Conservation (phyloP, 2,329 filamentous ascomycete genomes). For the Trichoderma gracile region DNA sequence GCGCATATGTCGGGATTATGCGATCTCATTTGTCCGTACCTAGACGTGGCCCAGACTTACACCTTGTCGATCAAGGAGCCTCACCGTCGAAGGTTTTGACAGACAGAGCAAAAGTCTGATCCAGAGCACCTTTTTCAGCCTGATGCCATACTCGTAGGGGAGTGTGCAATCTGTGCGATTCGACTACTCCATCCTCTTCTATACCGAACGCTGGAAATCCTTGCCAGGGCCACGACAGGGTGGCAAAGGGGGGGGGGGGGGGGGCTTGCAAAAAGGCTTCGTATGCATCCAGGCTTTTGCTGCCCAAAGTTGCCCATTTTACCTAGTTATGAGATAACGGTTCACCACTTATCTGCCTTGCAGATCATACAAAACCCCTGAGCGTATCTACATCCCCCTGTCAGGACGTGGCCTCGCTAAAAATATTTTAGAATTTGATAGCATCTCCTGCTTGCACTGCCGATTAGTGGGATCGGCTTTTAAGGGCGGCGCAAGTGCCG, state of each 20-base stretch:
- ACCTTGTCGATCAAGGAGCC: not conserved
- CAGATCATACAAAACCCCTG: slow-evolving; percentile 16
- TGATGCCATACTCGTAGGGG: not conserved
- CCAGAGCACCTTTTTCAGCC: not conserved
- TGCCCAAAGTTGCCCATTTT: no score
- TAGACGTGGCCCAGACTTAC: no score
- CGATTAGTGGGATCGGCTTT: slow-evolving; percentile 21
- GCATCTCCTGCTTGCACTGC: not conserved
- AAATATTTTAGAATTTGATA: slow-evolving; percentile 2
- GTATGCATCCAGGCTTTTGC: not conserved
- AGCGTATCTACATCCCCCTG: not conserved
- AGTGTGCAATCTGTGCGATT: not conserved
- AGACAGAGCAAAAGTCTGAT: not conserved
- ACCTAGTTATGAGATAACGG: not conserved
- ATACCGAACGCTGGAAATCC: not conserved
- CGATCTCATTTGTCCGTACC: not conserved
- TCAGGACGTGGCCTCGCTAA: slow-evolving; percentile 1
- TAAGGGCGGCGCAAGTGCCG: slow-evolving; percentile 23
- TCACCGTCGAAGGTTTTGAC: not conserved
- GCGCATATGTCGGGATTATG: not conserved
- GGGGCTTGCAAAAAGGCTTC: not conserved
- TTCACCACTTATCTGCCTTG: not conserved
- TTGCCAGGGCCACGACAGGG: not conserved
- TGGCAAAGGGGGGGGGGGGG: not conserved
- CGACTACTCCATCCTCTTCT: not conserved